These are phyloP conservation scores for Ophiostoma sp. DNA, from an alignment of 2,329 filamentous ascomycete genomes.

Conservation along the genomic window DNA sequence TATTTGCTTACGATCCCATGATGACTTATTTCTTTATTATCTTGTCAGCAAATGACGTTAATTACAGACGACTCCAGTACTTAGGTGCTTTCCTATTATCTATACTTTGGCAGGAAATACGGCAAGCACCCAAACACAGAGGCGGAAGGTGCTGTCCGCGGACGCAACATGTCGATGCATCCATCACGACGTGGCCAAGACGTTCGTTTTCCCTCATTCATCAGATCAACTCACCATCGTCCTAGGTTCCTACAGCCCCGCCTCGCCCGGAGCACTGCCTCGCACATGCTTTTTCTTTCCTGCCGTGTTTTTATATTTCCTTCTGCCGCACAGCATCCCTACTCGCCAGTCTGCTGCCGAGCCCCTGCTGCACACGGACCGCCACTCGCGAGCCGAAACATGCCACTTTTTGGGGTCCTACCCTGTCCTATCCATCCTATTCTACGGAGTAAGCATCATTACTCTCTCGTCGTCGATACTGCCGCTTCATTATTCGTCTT, in stretches of 20 bases:
- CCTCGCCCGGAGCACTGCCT: neutral
- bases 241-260: neutral
- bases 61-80: too few relatives aligned
- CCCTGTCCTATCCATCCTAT: neutral
- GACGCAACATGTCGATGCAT: neutral
- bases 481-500: too few relatives aligned
- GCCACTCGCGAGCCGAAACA: neutral
- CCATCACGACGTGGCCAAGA: neutral
- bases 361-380: conserved; percentile 1
- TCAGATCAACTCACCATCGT: neutral
- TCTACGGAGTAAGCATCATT: neutral
- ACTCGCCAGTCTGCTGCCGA: neutral
- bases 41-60: too few relatives aligned
- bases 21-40: too few relatives aligned
- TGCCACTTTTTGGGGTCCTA: neutral
- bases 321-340: neutral
- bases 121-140: neutral
- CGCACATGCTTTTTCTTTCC: neutral
- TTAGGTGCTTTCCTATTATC: too few relatives aligned
- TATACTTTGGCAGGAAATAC: too few relatives aligned
- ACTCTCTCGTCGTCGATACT: too few relatives aligned
- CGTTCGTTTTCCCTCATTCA: neutral
- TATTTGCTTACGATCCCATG: too few relatives aligned
- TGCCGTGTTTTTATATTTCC: conserved; percentile 1
- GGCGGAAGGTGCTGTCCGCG: too few relatives aligned